phyloP scores from a whole-genome alignment of 2,329 filamentous ascomycete genomes.

The Trichophyton mentagrophytes region DNA sequence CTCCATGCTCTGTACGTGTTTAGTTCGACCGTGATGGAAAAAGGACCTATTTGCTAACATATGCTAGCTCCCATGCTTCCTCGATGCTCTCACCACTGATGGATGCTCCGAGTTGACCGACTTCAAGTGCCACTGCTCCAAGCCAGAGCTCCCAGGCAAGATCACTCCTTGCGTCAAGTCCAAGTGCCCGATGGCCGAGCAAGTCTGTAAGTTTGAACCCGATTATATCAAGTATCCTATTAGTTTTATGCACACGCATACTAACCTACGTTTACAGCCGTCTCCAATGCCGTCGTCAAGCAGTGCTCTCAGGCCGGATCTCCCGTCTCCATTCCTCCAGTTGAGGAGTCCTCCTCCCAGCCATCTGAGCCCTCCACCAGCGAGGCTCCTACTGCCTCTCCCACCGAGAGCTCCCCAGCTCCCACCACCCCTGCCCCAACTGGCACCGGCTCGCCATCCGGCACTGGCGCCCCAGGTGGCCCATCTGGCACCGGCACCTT shows the following conservation, averaged over 20 bases:
- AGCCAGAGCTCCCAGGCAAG: constrained; percentile 29
- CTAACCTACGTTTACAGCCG: constrained; percentile 17
- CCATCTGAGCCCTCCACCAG: constrained; percentile 2
- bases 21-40: neutral
- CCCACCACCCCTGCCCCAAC: neutral
- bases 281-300: constrained; percentile 24
- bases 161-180: constrained; percentile 38
- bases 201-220: constrained; percentile 2
- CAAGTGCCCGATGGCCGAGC: constrained; percentile 22
- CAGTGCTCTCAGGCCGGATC: constrained; percentile 26
- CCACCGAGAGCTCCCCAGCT: neutral
- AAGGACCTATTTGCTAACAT: constrained; percentile 3
- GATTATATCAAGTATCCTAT: neutral
- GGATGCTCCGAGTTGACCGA: constrained; percentile 36
- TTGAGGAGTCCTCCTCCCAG: constrained; percentile 10
- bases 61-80: constrained; percentile 35
- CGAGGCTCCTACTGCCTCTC: constrained; percentile 4
- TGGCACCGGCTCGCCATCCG: neutral
- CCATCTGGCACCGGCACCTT: constrained; percentile 9
- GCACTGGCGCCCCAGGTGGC: constrained; percentile 1
- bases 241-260: neutral
- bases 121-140: constrained; percentile 40
- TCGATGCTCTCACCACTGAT: constrained; percentile 29
- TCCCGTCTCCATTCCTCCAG: constrained; percentile 26
- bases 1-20: constrained; percentile 34